These are phyloP conservation scores for Silene conica DNA, from an alignment of 148 eudicot species.

Conservation along the genomic window DNA sequence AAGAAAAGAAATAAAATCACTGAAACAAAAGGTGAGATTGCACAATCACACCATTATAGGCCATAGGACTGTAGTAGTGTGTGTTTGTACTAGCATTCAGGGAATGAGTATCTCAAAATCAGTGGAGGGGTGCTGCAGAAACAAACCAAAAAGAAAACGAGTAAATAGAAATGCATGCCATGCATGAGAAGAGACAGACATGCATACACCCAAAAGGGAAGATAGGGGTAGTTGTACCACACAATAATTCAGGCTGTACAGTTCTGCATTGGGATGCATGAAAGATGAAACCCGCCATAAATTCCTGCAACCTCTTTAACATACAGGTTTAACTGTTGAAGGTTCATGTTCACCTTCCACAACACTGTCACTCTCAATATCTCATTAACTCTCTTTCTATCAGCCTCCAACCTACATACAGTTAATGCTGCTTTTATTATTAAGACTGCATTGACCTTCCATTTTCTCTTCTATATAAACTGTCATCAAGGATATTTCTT, in stretches of 20 bases:
- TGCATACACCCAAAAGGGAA: slow-evolving; percentile 7
- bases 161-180: neutral
- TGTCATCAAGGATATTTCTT: slow-evolving; percentile 6
- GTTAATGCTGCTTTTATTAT: slow-evolving; percentile 31
- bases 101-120: slow-evolving; percentile 4
- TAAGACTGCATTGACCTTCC: slow-evolving; percentile 6
- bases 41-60: too few species aligned
- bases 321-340: neutral
- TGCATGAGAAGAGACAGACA: slow-evolving; percentile 1
- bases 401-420: slow-evolving; percentile 17
- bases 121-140: slow-evolving; percentile 5
- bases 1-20: too few species aligned
- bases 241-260: slow-evolving; percentile 20
- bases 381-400: slow-evolving; percentile 10
- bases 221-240: slow-evolving; percentile 33
- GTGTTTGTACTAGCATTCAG: neutral
- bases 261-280: slow-evolving; percentile 9
- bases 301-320: slow-evolving; percentile 26
- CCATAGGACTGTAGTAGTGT: neutral
- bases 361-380: slow-evolving; percentile 4
- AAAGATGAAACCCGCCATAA: slow-evolving; percentile 23
- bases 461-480: neutral
- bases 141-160: too few species aligned
- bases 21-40: too few species aligned
- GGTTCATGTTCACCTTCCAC: neutral